A percentile compares a stretch with the other conserved stretches of the same genome.
These are phyloP conservation scores for Asparagopsis taxiformis DNA, from an alignment of 31 red algal species.

Conservation along the genomic window DNA sequence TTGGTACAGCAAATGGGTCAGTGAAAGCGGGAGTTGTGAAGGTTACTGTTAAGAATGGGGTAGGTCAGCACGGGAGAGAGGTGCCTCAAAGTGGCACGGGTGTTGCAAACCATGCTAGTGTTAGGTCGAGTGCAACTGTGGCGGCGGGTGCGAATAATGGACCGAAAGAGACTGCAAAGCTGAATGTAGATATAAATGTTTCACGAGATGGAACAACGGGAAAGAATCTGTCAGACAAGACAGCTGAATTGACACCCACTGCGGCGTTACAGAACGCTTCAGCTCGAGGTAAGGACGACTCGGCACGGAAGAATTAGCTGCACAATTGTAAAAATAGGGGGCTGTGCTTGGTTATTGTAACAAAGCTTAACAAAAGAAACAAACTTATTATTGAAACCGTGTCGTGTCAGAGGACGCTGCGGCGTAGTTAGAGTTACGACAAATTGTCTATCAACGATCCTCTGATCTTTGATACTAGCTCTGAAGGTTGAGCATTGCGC, in stretches of 20 bases:
- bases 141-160: neutral
- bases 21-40: neutral
- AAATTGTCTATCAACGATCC: constrained; percentile 83
- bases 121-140: neutral
- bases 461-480: constrained; percentile 60
- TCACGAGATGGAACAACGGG: neutral
- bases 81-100: neutral
- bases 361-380: constrained; percentile 1
- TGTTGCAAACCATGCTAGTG: neutral
- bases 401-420: neutral
- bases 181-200: neutral
- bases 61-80: neutral
- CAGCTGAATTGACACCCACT: neutral
- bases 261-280: neutral
- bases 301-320: neutral
- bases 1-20: neutral
- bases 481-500: constrained; percentile 57
- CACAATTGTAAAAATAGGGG: constrained; percentile 1
- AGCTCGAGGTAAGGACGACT: neutral
- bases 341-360: neutral
- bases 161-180: neutral
- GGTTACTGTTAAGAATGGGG: constrained; percentile 8
- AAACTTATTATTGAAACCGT: neutral
- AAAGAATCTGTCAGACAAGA: neutral
- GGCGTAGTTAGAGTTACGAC: constrained; percentile 11